Evolutionary conservation across 2,329 filamentous ascomycete species (phyloP).

Genomic region (Reticulascus tulasneorum): DNA sequence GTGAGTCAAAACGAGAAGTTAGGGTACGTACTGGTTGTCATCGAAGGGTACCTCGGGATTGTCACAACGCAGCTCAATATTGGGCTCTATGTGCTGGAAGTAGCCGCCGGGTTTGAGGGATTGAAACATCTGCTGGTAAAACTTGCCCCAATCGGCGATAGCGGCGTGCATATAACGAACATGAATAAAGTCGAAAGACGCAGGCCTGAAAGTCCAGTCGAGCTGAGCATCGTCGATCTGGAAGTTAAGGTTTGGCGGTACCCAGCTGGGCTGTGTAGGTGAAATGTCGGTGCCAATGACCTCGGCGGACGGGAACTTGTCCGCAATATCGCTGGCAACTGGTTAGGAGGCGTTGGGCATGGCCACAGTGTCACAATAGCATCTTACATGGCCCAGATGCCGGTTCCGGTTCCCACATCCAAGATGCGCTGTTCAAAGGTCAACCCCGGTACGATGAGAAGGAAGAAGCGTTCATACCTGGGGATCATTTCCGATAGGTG

Average conservation of each 20-base stretch:
- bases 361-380: slow-evolving; percentile 42
- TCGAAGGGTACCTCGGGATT: too few relatives aligned
- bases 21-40: too few relatives aligned
- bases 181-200: slow-evolving; percentile 55
- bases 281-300: slow-evolving; percentile 54
- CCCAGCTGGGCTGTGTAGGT: slow-evolving; percentile 51
- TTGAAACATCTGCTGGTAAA: slow-evolving; percentile 43
- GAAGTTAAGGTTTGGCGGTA: slow-evolving; percentile 52
- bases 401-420: slow-evolving; percentile 53
- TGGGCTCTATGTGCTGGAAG: slow-evolving; percentile 31
- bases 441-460: too few relatives aligned
- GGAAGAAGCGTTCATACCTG: too few relatives aligned
- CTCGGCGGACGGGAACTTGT: slow-evolving; percentile 38
- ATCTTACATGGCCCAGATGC: slow-evolving; percentile 58
- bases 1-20: too few relatives aligned
- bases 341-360: slow-evolving; percentile 16
- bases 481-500: too few relatives aligned
- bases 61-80: slow-evolving; percentile 5
- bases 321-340: slow-evolving; percentile 45
- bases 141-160: slow-evolving; percentile 47
- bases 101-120: slow-evolving; percentile 47
- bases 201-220: slow-evolving; percentile 42
- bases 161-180: slow-evolving; percentile 49
- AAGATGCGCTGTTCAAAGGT: slow-evolving; percentile 31
- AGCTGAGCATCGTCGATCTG: slow-evolving; percentile 58